Percentiles rank a stretch among this genome's conserved stretches.
These are phyloP conservation scores for Salvia hispanica DNA, from an alignment of 257 asterid species.

Conservation along the genomic window DNA sequence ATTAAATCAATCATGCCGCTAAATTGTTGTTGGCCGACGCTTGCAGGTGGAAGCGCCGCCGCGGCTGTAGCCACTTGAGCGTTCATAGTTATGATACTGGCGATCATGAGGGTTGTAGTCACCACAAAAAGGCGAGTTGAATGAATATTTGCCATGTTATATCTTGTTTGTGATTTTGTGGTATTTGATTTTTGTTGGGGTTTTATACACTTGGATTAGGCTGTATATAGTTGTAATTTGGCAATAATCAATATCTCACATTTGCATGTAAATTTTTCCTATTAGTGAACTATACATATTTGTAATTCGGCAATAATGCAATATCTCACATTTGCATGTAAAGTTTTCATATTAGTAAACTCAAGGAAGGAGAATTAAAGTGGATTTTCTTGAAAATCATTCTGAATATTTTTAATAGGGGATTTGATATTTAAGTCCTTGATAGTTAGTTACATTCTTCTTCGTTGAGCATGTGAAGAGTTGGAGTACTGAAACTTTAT, in stretches of 20 bases:
- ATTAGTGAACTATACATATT: background rate
- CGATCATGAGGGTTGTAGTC: slow-evolving; percentile 11
- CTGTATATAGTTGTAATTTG: background rate
- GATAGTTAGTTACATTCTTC: too few relatives aligned
- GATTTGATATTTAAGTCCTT: too few relatives aligned
- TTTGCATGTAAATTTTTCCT: background rate
- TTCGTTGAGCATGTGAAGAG: too few relatives aligned
- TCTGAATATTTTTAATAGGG: too few relatives aligned
- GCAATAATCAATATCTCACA: background rate
- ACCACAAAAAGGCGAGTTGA: background rate
- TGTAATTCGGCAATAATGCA: too few relatives aligned
- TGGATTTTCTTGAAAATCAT: background rate
- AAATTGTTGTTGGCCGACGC: background rate
- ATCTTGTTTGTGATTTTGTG: background rate
- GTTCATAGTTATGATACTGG: slow-evolving; percentile 7
- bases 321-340: too few relatives aligned
- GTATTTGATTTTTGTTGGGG: background rate
- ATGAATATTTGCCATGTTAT: slow-evolving; percentile 7
- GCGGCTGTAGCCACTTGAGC: background rate
- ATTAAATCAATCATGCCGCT: slow-evolving; percentile 26
- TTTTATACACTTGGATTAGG: slow-evolving; percentile 9
- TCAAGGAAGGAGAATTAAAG: background rate
- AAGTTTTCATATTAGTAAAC: background rate
- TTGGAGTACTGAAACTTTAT: too few relatives aligned
- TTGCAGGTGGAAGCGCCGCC: too few relatives aligned